Evolutionary conservation across 208 protist species (phyloP), one percentile per base, ranked within the genome.

Genomic region (Porcisia hertigi): DNA sequence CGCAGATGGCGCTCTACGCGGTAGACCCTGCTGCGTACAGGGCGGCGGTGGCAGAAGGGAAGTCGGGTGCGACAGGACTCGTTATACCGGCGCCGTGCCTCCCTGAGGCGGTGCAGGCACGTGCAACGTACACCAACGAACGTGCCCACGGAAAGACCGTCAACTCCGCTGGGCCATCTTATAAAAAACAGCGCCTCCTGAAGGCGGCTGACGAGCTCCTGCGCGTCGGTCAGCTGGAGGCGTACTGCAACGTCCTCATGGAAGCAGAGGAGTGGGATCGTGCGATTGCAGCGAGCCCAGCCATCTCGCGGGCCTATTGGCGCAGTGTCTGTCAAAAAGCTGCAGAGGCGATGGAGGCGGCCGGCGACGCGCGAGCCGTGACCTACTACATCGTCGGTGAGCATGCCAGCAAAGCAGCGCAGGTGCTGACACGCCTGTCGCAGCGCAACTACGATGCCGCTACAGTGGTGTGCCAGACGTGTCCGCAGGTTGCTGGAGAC

Each of bases 231-330:
- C 84, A 96, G 66, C 25, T 95, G 5, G 73, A 87, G 71, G 89
- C 95, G 64, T 94, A 95, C 77, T 98, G 94, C 77, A 79, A 92
- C 52, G 65, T 92, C 45, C 82, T 98, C 71, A 79, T 94, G 58
- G 93, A 98, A 75, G 86, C 88, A 0, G 96, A 83, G 30, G 89
- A 97, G 82, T 98, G 92, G 90, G 94, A 98, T 55, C 81, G 83
- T 73, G 97, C 97, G 14, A 89, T 98, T 77, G 88, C 90, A 60
- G 77, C 94, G 11, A 92, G 94, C 6, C 96, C 97, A 4, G 69
- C 87, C n/a, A 79, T 98, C 39, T 96, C 92, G 54, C 82, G 93
- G 12, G 88, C 91, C 20, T 96, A 91, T 77, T 98, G 97, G 97
- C 88, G 90, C 25, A 84, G 80, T 2, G 77, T 92, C 14, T 96